These are phyloP conservation scores for Closterium sp. DNA, from an alignment of 139 green algal species.

Conservation along the genomic window DNA sequence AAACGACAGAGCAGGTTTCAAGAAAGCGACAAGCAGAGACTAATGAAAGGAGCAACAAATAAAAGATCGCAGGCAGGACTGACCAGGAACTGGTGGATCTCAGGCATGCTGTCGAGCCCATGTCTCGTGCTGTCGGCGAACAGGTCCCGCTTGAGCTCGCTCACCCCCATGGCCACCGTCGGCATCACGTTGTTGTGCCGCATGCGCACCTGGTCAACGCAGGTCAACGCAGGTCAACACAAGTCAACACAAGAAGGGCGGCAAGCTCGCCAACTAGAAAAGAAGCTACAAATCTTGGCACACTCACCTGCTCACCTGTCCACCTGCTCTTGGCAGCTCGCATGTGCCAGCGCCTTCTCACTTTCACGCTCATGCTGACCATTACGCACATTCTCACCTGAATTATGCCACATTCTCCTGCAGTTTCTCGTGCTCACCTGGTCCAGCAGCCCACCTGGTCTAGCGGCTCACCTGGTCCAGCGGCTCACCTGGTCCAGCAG, in stretches of 20 bases:
- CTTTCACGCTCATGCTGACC: too few species aligned
- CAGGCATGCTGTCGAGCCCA: conserved; percentile 76
- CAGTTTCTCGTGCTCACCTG: not conserved
- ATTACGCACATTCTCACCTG: not conserved
- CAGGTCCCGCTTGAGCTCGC: conserved; percentile 82
- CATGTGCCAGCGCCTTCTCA: too few species aligned
- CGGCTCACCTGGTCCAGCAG: too few species aligned
- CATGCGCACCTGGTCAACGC: conserved; percentile 69
- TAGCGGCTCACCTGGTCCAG: not conserved
- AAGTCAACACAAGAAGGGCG: too few species aligned
- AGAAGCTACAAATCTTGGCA: too few species aligned
- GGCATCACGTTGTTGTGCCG: conserved; percentile 91
- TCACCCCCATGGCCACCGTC: conserved; percentile 73
- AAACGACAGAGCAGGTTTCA: not conserved
- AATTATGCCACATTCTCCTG: not conserved
- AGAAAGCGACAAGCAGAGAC: not conserved
- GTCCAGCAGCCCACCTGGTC: too few species aligned
- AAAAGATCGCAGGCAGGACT: not conserved
- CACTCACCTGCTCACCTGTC: too few species aligned
- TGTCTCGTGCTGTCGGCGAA: not conserved
- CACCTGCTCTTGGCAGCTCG: too few species aligned
- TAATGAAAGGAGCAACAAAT: not conserved
- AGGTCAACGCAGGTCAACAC: not conserved
- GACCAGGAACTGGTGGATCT: conserved; percentile 95
- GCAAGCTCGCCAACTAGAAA: too few species aligned